Percentiles rank a stretch among this genome's conserved stretches.
phyloP scores from a whole-genome alignment of 2,329 filamentous ascomycete species.

The Fusarium humuli region DNA sequence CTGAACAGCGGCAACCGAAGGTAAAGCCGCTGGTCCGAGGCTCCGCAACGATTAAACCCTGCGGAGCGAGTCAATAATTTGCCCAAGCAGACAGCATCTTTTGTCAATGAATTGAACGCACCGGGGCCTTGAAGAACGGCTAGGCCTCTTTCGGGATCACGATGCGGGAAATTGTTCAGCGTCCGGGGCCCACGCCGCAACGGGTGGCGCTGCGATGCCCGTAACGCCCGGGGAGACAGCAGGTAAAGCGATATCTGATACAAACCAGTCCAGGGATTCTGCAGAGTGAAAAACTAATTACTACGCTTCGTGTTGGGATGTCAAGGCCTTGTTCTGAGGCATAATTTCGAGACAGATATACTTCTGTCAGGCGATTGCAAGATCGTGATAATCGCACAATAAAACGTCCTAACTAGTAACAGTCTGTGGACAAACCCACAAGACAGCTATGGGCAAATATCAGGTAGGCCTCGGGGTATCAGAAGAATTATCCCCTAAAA shows the following conservation, averaged over 20 bases:
- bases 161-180: slow-evolving; percentile 46
- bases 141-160: slow-evolving; percentile 39
- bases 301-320: neutral
- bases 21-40: slow-evolving; percentile 47
- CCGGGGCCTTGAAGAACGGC: slow-evolving; percentile 21
- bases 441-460: neutral
- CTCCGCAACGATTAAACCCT: slow-evolving; percentile 15
- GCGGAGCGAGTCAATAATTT: slow-evolving; percentile 30
- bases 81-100: slow-evolving; percentile 33
- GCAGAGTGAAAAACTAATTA: neutral
- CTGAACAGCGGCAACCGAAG: slow-evolving; percentile 44
- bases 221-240: slow-evolving; percentile 34
- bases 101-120: slow-evolving; percentile 40
- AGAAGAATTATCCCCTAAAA: too few species aligned
- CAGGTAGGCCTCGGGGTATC: too few species aligned
- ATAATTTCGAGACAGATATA: neutral
- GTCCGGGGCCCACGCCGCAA: slow-evolving; percentile 39
- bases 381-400: neutral
- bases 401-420: neutral
- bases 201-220: slow-evolving; percentile 34
- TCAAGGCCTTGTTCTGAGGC: neutral
- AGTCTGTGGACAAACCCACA: neutral
- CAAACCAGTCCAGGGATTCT: slow-evolving; percentile 19
- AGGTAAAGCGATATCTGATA: slow-evolving; percentile 32
- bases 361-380: neutral